Evolutionary conservation across 768 basidiomycete genomes (phyloP).

Genomic region (Lactarius akahatsu): DNA sequence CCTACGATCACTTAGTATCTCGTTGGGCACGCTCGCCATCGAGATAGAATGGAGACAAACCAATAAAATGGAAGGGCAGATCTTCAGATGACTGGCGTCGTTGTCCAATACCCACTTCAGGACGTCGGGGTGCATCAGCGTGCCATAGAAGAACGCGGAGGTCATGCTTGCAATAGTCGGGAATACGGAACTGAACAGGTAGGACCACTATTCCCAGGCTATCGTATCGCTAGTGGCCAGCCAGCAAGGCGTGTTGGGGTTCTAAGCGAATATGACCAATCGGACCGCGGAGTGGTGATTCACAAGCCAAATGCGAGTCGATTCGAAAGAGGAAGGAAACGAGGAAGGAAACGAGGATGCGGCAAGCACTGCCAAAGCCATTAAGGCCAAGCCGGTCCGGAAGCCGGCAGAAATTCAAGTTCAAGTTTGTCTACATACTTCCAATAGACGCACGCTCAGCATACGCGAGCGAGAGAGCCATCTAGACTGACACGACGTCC

Average conservation of each 20-base stretch:
- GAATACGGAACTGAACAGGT: background rate
- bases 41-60: constrained; percentile 44
- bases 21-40: background rate
- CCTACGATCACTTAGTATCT: constrained; percentile 43
- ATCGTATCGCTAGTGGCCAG: background rate
- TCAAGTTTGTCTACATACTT: background rate
- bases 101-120: constrained; percentile 75
- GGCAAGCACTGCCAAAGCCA: too few relatives aligned
- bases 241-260: too few relatives aligned
- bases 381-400: too few relatives aligned
- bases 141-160: constrained; percentile 87
- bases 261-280: background rate
- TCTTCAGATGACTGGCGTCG: constrained; percentile 58
- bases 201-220: too few relatives aligned
- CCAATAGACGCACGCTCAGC: too few relatives aligned
- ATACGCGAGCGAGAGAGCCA: background rate
- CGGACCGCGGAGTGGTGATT: background rate
- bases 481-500: background rate
- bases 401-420: too few relatives aligned
- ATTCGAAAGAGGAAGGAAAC: too few relatives aligned
- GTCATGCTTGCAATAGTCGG: constrained; percentile 31
- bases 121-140: constrained; percentile 84
- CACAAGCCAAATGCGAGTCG: too few relatives aligned
- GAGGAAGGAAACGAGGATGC: too few relatives aligned
- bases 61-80: constrained; percentile 71